Base-by-base conservation (phyloP, 306 rosid species). In the Astragalus glycyphyllos region DNA sequence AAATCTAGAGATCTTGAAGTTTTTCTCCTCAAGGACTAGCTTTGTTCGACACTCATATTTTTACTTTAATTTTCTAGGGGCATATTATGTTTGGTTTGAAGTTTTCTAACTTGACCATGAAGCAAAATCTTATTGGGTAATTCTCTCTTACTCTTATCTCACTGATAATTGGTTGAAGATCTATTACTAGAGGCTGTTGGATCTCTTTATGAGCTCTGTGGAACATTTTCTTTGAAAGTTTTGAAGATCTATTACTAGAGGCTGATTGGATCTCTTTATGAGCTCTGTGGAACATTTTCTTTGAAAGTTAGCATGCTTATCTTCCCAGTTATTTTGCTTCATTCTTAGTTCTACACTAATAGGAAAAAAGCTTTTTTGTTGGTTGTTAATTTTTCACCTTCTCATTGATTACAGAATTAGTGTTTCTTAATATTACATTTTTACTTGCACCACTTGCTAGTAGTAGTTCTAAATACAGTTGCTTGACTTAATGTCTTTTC, bases 71-170 rank as follows among this genome's bases (percentile, higher is more conserved):
- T 72, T 84, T 62, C 40, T 87, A 94, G 98, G 96, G 83, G 50
- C 87, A 86, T 72, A 61, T 87, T 46, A 56, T 62, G 76, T 82
- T 90, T 16, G 97, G 97, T 44, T 78, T 94, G 80, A 90, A 89
- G 83, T 84, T 89, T 72, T 86, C 94, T 74, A 86, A 86, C 84
- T 75, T 94, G 95, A 87, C 85, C 69, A 80, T 87, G 94, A 94
- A 90, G 83, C 96, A 90, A 78, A 83, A 84, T 84, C 82, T 83
- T 76, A 20, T 66, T 29, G 90, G 98, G 98, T 93, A 86, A 56
- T 57, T 50, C 51, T 76, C 63, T 80, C 79, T 67, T 68, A 56
- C 73, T 73, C 72, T 48, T 46, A 34, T 69, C 58, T 48, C 68
- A 38, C 74, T 62, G 20, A 5, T 75, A 45, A 46, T 44, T 56